Base-by-base conservation (phyloP, 371 early-diverging fungal genomes). In the Parasitella parasitica region DNA sequence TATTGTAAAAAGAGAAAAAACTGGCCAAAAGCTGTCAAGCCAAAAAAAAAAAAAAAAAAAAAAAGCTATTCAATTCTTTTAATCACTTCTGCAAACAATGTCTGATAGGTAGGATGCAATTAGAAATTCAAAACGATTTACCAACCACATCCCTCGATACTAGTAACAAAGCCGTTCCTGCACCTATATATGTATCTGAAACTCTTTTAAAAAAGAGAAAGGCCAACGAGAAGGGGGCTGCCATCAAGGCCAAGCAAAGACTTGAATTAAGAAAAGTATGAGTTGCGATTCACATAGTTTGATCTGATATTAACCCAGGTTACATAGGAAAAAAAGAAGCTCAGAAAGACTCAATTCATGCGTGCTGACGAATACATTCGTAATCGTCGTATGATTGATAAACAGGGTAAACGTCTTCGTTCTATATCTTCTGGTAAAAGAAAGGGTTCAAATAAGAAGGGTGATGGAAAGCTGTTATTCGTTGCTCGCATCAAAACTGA, bases 131-230 rank as follows among this genome's bases (percentile, higher is more conserved):
- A n/a, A n/a, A n/a, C n/a, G n/a, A n/a, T n/a, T n/a, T n/a, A n/a
- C n/a, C n/a, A n/a, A n/a, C n/a, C 11, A 3, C 11, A 2, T 32
- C 32, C 11, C 4, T 32, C 1, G 11, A 32, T 32, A 8, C 6
- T 57, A 69, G 69, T 50, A 36, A 57, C 26, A 61, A 55, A 65
- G 58, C 57, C 13, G 35, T 72, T 57, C 63, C 72, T 24, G 49
- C 60, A 12, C 72, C 72, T 18, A 50, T 66, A 22, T 72, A 72
- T 66, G 87, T 88, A 57, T 94, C 97, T 71, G 97, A 97, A 86
- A 93, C 94, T 48, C 86, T 96, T 65, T 86, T 98, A 73, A 97
- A 97, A 88, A 96, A 96, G 91, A 88, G 96, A 78, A 96, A 96
- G 89, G 74, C 86, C 69, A 84, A 88, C 69, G 92, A 94, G 69